These are phyloP conservation scores for Suillus bovinus DNA, from an alignment of 768 basidiomycete species.

Conservation along the genomic window DNA sequence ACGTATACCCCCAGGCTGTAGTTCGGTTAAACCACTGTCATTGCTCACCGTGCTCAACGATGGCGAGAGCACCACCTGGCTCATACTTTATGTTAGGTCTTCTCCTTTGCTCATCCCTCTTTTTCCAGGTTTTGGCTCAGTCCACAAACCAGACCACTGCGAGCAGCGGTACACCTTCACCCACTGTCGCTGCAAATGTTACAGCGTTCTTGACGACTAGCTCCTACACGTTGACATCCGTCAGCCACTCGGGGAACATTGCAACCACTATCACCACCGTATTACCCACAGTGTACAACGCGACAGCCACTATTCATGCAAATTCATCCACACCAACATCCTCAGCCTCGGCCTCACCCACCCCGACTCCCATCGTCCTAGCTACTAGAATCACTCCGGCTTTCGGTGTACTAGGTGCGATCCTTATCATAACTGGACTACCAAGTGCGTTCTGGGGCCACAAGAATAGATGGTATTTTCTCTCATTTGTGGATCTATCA, in stretches of 20 bases:
- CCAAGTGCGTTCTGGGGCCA: constrained; percentile 92
- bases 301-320: constrained; percentile 56
- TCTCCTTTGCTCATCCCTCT: constrained; percentile 31
- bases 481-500: constrained; percentile 5
- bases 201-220: constrained; percentile 58
- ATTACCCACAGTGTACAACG: constrained; percentile 62
- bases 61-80: constrained; percentile 12
- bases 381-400: constrained; percentile 80
- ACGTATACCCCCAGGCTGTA: background rate
- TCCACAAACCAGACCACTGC: constrained; percentile 26
- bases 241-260: constrained; percentile 48
- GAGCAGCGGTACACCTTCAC: constrained; percentile 23
- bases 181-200: constrained; percentile 32
- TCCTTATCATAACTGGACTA: constrained; percentile 87
- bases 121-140: constrained; percentile 40
- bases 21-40: constrained; percentile 5
- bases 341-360: constrained; percentile 29
- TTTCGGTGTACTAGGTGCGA: constrained; percentile 84
- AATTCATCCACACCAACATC: constrained; percentile 51
- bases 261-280: constrained; percentile 52
- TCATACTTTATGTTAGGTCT: constrained; percentile 17
- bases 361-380: constrained; percentile 38
- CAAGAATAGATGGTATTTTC: constrained; percentile 84
- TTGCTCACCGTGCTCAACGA: constrained; percentile 12
- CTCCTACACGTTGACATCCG: constrained; percentile 50